Conservation (phyloP, 176 grass and related monocot species). For the Calamus simplicifolius region DNA sequence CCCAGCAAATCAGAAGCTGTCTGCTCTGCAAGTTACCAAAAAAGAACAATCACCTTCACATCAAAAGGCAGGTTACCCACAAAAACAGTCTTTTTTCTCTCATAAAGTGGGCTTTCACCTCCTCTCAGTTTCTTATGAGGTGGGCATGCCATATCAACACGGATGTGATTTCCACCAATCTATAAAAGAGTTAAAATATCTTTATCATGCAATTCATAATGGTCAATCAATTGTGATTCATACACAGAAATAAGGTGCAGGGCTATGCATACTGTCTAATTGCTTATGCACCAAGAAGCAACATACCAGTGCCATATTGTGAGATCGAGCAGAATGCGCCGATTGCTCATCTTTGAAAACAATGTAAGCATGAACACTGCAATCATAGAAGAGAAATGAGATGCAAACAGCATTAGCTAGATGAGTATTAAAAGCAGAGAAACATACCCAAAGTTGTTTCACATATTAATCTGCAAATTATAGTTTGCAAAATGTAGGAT, state of each 20-base stretch:
- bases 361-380: constrained; percentile 92
- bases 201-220: neutral
- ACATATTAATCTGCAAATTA: too few relatives aligned
- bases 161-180: constrained; percentile 89
- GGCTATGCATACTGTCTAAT: too few relatives aligned
- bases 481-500: too few relatives aligned
- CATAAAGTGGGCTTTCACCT: constrained; percentile 77
- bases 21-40: too few relatives aligned
- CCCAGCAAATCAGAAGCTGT: too few relatives aligned
- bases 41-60: constrained; percentile 54
- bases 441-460: too few relatives aligned
- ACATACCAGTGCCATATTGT: constrained; percentile 78
- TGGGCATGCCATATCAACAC: constrained; percentile 79
- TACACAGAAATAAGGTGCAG: too few relatives aligned
- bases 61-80: constrained; percentile 96
- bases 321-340: constrained; percentile 44
- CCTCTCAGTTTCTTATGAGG: constrained; percentile 79
- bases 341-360: constrained; percentile 85
- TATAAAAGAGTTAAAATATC: constrained; percentile 17
- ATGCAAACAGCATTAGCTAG: neutral
- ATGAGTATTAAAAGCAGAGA: neutral
- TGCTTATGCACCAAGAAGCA: neutral
- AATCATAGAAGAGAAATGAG: constrained; percentile 7
- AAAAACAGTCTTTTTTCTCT: constrained; percentile 83
- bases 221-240: neutral